A percentile compares a stretch with the other conserved stretches of the same genome.
phyloP scores from a whole-genome alignment of 1,284 basidiomycete species.

The Cerioporus squamosus region DNA sequence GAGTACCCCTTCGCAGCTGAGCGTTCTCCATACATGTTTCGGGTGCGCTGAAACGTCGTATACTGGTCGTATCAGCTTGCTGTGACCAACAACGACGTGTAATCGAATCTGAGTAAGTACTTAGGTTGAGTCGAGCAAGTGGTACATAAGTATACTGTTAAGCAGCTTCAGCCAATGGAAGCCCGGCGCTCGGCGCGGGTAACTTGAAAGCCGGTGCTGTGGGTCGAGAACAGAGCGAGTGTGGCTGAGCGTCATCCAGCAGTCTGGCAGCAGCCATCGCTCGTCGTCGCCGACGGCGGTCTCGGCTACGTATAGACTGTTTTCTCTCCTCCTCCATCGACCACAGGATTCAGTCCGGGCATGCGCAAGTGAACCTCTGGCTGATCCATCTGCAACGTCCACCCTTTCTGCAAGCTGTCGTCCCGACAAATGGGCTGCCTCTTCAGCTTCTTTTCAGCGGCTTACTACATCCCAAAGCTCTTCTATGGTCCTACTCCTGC shows the following conservation, averaged over 20 bases:
- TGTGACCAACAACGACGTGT: too few species aligned
- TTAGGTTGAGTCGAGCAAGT: too few species aligned
- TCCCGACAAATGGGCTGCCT: conserved; percentile 34
- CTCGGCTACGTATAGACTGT: not conserved
- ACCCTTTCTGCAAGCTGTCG: not conserved
- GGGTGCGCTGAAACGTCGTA: too few species aligned
- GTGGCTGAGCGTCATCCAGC: not conserved
- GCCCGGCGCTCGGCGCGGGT: conserved; percentile 1
- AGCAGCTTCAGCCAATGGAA: not conserved
- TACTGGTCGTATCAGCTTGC: too few species aligned
- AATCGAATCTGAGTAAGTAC: too few species aligned
- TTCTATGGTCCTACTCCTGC: conserved; percentile 41
- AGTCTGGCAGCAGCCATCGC: not conserved
- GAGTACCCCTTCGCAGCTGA: too few species aligned
- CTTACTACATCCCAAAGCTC: conserved; percentile 35
- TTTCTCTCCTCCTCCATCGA: not conserved
- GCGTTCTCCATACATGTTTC: too few species aligned
- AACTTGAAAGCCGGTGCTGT: not conserved
- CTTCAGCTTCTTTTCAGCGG: conserved; percentile 30
- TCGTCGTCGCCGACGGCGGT: conserved; percentile 1
- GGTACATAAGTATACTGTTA: too few species aligned
- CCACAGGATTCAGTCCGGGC: not conserved
- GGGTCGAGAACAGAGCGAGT: too few species aligned
- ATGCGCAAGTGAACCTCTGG: not conserved
- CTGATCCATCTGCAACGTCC: not conserved